Conservation (phyloP, 148 eudicot genomes). For the Rhododendron henanense region DNA sequence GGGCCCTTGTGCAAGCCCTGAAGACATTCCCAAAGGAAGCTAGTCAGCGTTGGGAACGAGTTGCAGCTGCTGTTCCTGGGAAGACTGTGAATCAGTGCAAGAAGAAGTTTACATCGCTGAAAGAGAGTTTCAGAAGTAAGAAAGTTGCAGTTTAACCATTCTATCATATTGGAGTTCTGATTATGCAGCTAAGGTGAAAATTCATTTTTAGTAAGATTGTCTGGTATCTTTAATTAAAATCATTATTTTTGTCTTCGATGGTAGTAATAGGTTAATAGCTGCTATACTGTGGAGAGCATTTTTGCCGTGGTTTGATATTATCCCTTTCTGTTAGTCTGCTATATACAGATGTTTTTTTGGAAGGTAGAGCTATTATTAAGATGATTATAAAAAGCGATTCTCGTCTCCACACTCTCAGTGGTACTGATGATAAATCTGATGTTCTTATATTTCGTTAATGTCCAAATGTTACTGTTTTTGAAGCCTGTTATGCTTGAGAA, state of each 20-base stretch:
- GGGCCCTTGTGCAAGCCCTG: constrained; percentile 87
- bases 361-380: not conserved
- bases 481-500: not conserved
- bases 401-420: not conserved
- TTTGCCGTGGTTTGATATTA: not conserved
- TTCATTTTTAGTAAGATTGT: not conserved
- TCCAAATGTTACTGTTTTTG: not conserved
- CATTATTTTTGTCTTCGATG: not conserved
- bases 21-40: constrained; percentile 90
- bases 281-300: not conserved
- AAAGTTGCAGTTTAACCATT: constrained; percentile 37
- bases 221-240: not conserved
- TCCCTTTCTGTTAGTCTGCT: not conserved
- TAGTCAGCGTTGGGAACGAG: constrained; percentile 94
- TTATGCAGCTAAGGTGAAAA: not conserved
- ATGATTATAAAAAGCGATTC: not conserved
- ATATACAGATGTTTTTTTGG: not conserved
- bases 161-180: not conserved
- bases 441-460: not conserved
- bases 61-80: constrained; percentile 92
- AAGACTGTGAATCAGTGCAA: constrained; percentile 87
- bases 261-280: not conserved
- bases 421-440: not conserved
- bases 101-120: constrained; percentile 71
- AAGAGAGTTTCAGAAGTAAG: constrained; percentile 89